phyloP scores from a whole-genome alignment of 768 basidiomycete genomes.

The Lentinula sp. region DNA sequence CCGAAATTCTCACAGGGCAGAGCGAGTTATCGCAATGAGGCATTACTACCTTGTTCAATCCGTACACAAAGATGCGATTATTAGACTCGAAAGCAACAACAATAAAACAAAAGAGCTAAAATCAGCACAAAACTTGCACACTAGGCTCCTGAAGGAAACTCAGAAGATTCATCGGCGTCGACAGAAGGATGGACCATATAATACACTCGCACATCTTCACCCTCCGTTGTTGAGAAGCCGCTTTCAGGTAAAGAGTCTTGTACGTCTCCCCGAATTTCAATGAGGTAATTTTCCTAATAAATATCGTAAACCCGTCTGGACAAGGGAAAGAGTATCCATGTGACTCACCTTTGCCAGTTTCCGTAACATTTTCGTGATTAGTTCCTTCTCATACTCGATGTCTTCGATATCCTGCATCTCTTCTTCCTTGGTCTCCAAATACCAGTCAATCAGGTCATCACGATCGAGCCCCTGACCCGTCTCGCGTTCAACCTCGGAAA shows the following conservation, averaged over 20 bases:
- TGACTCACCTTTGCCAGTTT: slow-evolving; percentile 82
- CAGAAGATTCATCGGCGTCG: slow-evolving; percentile 57
- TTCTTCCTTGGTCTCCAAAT: slow-evolving; percentile 83
- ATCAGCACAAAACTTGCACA: slow-evolving; percentile 8
- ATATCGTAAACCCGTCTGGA: slow-evolving; percentile 2
- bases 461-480: slow-evolving; percentile 75
- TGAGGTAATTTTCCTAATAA: slow-evolving; percentile 72
- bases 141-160: slow-evolving; percentile 24
- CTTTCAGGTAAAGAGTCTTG: slow-evolving; percentile 71
- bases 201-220: slow-evolving; percentile 62
- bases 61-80: not conserved
- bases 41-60: too few relatives aligned
- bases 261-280: slow-evolving; percentile 80
- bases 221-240: slow-evolving; percentile 43
- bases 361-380: slow-evolving; percentile 82
- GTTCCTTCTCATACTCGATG: slow-evolving; percentile 84
- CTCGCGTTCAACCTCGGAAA: slow-evolving; percentile 71
- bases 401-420: slow-evolving; percentile 82
- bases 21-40: too few relatives aligned
- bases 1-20: too few relatives aligned
- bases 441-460: slow-evolving; percentile 96
- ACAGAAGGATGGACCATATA: slow-evolving; percentile 92
- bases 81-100: not conserved
- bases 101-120: not conserved
- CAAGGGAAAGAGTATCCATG: too few relatives aligned